Evolutionary conservation across 768 basidiomycete genomes (phyloP).

Genomic region (Pulveroboletus sp.): DNA sequence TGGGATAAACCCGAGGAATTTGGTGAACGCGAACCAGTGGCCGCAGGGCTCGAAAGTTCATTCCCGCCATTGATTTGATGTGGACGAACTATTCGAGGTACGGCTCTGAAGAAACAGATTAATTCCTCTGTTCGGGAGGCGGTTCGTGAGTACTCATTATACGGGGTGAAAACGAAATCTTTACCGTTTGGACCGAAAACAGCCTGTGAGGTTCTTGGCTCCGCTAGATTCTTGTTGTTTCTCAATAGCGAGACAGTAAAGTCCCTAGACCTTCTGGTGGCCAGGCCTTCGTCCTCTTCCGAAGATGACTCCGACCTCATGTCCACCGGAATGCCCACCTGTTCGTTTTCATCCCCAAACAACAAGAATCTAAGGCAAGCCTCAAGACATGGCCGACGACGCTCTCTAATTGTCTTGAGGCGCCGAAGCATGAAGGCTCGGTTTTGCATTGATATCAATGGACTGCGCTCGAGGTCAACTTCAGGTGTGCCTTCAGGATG

Average conservation of each 20-base stretch:
- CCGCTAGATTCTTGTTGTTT: slow-evolving; percentile 73
- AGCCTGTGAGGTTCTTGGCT: slow-evolving; percentile 83
- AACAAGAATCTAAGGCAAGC: slow-evolving; percentile 78
- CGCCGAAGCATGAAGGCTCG: slow-evolving; percentile 77
- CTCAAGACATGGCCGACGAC: slow-evolving; percentile 78
- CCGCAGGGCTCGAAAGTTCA: slow-evolving; percentile 49
- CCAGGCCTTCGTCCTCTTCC: slow-evolving; percentile 56
- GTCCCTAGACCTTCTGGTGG: slow-evolving; percentile 41
- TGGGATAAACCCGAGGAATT: slow-evolving; percentile 40
- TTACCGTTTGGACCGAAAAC: slow-evolving; percentile 85
- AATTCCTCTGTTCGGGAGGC: slow-evolving; percentile 59
- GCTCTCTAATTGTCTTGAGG: slow-evolving; percentile 65
- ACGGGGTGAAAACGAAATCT: slow-evolving; percentile 6
- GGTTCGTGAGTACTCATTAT: slow-evolving; percentile 1
- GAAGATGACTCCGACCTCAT: slow-evolving; percentile 61
- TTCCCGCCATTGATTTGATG: slow-evolving; percentile 29
- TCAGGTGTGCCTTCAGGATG: slow-evolving; percentile 64
- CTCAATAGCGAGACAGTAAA: slow-evolving; percentile 51
- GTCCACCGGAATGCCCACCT: slow-evolving; percentile 33
- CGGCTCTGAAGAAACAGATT: slow-evolving; percentile 79
- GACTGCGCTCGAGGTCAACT: slow-evolving; percentile 80
- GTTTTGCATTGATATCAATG: slow-evolving; percentile 71
- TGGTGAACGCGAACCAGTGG: slow-evolving; percentile 21
- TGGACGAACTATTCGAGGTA: slow-evolving; percentile 66
- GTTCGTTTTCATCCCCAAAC: slow-evolving; percentile 59